Conservation (phyloP, 208 protist genomes). For the Jaenimonas drosophilae region DNA sequence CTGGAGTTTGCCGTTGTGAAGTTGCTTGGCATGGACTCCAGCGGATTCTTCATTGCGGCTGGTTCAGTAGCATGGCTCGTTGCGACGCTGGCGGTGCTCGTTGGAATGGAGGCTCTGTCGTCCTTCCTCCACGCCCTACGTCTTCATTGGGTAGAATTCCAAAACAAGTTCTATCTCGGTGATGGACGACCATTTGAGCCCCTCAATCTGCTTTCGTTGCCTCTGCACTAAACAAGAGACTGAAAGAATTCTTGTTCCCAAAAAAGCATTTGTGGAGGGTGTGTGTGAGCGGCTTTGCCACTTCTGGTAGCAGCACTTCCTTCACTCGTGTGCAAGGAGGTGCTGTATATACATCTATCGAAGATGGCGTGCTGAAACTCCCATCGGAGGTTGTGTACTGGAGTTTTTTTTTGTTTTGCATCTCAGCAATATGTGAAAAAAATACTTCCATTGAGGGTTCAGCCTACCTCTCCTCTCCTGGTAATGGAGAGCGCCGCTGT, state of each 20-base stretch:
- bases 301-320: too few species aligned
- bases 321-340: too few species aligned
- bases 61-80: conserved; percentile 89
- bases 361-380: too few species aligned
- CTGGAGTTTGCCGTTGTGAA: conserved; percentile 65
- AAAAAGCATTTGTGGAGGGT: too few species aligned
- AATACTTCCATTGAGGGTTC: conserved; percentile 4
- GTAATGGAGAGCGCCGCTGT: background rate
- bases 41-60: conserved; percentile 64
- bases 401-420: background rate
- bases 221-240: too few species aligned
- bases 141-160: conserved; percentile 96
- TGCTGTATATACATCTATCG: too few species aligned
- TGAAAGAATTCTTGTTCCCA: too few species aligned
- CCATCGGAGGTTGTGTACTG: background rate
- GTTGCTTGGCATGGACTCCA: conserved; percentile 24
- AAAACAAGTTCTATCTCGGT: conserved; percentile 96
- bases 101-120: conserved; percentile 98
- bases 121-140: conserved; percentile 99
- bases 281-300: too few species aligned
- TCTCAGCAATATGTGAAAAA: conserved; percentile 2
- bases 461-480: background rate
- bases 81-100: conserved; percentile 94
- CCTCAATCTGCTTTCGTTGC: too few species aligned
- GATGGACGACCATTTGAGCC: conserved; percentile 76